These are phyloP conservation scores for Cavenderia fasciculata DNA, from an alignment of 78 protist genomes.

Conservation along the genomic window DNA sequence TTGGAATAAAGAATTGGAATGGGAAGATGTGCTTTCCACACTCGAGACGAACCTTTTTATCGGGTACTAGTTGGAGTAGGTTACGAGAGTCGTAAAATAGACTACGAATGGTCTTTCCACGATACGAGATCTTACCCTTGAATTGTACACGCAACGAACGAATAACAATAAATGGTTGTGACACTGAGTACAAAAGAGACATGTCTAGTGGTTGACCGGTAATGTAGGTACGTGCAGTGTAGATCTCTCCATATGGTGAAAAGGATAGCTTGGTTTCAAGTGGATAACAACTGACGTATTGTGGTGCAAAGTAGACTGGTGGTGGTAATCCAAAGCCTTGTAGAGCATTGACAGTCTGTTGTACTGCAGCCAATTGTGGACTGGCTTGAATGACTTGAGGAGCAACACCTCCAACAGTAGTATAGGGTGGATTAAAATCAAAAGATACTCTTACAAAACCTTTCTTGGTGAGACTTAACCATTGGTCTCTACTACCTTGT, in stretches of 20 bases:
- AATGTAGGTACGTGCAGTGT: not conserved
- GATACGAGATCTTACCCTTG: slow-evolving; percentile 1
- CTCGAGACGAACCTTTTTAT: not conserved
- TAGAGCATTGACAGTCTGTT: no score
- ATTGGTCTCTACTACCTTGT: slow-evolving; percentile 6
- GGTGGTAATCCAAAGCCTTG: slow-evolving; percentile 44
- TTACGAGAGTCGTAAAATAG: slow-evolving; percentile 4
- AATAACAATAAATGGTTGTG: slow-evolving; percentile 6
- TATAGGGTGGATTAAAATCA: slow-evolving; percentile 38
- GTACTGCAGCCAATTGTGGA: not conserved
- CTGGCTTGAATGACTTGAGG: not conserved
- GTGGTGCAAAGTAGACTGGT: slow-evolving; percentile 28
- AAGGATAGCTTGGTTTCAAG: not conserved
- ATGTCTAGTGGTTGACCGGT: slow-evolving; percentile 3
- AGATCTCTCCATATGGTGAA: slow-evolving; percentile 13
- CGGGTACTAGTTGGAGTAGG: not conserved
- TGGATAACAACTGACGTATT: slow-evolving; percentile 1
- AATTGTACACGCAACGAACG: slow-evolving; percentile 7
- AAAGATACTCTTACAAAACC: slow-evolving; percentile 10
- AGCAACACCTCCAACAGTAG: not conserved
- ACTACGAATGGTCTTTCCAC: not conserved
- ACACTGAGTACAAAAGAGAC: slow-evolving; percentile 2
- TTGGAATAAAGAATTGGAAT: slow-evolving; percentile 47
- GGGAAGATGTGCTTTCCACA: slow-evolving; percentile 49
- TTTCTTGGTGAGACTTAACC: slow-evolving; percentile 21